Base-by-base conservation (phyloP, 192 early-diverging fungal species). In the Coemansia reversa region DNA sequence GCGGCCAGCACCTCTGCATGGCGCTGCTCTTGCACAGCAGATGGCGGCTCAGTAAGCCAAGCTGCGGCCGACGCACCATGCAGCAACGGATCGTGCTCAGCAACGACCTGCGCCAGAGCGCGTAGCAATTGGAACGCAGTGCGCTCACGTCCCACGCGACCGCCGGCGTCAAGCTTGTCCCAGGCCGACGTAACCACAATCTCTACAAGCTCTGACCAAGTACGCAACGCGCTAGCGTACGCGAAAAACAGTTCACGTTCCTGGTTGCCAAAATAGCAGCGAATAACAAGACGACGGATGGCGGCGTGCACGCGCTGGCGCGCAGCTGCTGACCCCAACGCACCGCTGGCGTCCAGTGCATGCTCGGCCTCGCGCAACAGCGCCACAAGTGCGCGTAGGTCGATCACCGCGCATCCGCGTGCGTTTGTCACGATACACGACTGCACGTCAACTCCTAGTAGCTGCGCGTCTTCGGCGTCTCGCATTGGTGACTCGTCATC, bases 181-280 rank as follows among this genome's bases (percentile, higher is more conserved):
- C 51, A 97, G 29, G 79, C 79, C 9, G 79, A 82, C 22, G 79
- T 70, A 3, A 69, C 67, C 1, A 87, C 84, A 14, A 93, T 82
- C 52, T 94, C 87, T 5, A 93, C 82, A 20, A 96, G 72, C 55
- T 92, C 86, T 61, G 86, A 83, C 96, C 96, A 98, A 1, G 90
- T 87, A 42, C 87, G 81, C 56, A 92, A 79, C 20, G 86, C 86
- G 50, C 90, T 88, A 39, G 81, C 72, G 18, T 88, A 83, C 11
- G 92, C 88, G 62, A 84, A 77, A 48, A 83, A 79, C 56, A 93
- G 72, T 78, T 94, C 88, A 19, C 86, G 82, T 18, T 76, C 70
- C 51, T 87, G 85, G 63, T 97, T 97, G n/a, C 81, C 71, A 20
- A 88, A 88, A 58, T 92, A 84, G 50, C 89, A 83, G 47, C 84